Evolutionary conservation across 768 basidiomycete species (phyloP).

Genomic region (Bullera alba): DNA sequence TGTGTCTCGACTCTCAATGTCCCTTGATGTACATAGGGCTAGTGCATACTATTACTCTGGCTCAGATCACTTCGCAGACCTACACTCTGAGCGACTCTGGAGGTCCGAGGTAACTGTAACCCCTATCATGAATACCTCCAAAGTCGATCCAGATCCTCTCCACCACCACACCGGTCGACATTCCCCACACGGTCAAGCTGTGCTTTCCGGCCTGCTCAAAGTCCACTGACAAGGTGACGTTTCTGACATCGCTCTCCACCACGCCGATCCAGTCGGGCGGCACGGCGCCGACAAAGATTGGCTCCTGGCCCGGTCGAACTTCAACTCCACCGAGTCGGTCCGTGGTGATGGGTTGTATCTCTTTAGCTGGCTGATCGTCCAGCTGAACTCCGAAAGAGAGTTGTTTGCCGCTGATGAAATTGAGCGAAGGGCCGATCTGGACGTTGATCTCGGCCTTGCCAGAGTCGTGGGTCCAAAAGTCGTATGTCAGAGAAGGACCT

Average conservation of each 20-base stretch:
- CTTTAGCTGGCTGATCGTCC: slow-evolving; percentile 12
- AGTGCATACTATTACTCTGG: no score
- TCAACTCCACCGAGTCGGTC: slow-evolving; percentile 3
- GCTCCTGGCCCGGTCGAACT: not conserved
- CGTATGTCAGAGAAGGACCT: slow-evolving; percentile 60
- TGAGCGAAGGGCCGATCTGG: slow-evolving; percentile 31
- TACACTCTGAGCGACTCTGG: slow-evolving; percentile 19
- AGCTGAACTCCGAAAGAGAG: slow-evolving; percentile 32
- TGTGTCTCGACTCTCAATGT: no score
- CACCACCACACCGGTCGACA: slow-evolving; percentile 33
- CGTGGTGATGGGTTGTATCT: slow-evolving; percentile 20
- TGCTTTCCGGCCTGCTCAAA: slow-evolving; percentile 13
- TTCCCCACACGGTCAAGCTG: slow-evolving; percentile 28
- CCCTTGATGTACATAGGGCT: no score
- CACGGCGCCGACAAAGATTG: slow-evolving; percentile 13
- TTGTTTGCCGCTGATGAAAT: slow-evolving; percentile 19
- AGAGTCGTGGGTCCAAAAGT: slow-evolving; percentile 22
- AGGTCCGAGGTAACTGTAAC: slow-evolving; percentile 29
- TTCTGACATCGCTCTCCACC: slow-evolving; percentile 30
- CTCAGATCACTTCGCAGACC: no score
- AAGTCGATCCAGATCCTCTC: slow-evolving; percentile 29
- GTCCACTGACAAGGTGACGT: slow-evolving; percentile 14
- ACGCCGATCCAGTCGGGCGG: slow-evolving; percentile 37
- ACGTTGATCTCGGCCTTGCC: slow-evolving; percentile 13
- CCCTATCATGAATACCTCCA: slow-evolving; percentile 23